These are phyloP conservation scores for Blastomyces parvus DNA, from an alignment of 2,329 filamentous ascomycete genomes.

Conservation along the genomic window DNA sequence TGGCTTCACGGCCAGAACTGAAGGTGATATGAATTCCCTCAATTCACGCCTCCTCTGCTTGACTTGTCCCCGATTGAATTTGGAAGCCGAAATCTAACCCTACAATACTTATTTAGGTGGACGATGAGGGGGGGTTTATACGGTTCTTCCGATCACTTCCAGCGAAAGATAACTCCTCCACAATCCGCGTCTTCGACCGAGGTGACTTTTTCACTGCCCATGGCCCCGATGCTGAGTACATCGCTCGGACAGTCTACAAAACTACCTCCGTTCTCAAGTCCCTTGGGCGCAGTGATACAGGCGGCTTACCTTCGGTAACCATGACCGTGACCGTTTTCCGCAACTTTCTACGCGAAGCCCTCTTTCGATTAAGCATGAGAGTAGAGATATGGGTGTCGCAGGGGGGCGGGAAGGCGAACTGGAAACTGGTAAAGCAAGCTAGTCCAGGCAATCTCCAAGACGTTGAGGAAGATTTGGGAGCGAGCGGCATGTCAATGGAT, in stretches of 20 bases:
- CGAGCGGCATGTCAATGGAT: conserved; percentile 55
- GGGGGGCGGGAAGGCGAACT: conserved; percentile 66
- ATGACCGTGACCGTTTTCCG: conserved; percentile 93
- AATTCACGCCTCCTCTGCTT: not conserved
- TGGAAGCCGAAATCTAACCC: conserved; percentile 11
- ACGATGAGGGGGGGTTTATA: conserved; percentile 96
- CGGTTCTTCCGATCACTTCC: conserved; percentile 88
- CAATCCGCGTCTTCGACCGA: conserved; percentile 84
- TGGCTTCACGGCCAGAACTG: conserved; percentile 63
- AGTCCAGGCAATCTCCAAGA: conserved; percentile 95
- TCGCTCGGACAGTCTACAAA: conserved; percentile 71
- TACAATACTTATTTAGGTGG: conserved; percentile 51
- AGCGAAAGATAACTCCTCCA: conserved; percentile 50
- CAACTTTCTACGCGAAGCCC: conserved; percentile 86
- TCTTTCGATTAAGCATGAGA: conserved; percentile 83
- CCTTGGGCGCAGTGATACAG: conserved; percentile 71
- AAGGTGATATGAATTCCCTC: conserved; percentile 43
- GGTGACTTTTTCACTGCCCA: conserved; percentile 82
- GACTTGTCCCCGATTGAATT: not conserved
- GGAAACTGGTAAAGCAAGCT: conserved; percentile 84
- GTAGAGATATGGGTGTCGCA: conserved; percentile 80
- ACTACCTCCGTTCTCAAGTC: conserved; percentile 91
- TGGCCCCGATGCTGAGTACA: conserved; percentile 39
- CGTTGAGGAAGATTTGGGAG: conserved; percentile 87
- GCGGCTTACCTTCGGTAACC: conserved; percentile 85